Conservation (phyloP, 2,329 filamentous ascomycete species). For the Domatiomyces globalis region DNA sequence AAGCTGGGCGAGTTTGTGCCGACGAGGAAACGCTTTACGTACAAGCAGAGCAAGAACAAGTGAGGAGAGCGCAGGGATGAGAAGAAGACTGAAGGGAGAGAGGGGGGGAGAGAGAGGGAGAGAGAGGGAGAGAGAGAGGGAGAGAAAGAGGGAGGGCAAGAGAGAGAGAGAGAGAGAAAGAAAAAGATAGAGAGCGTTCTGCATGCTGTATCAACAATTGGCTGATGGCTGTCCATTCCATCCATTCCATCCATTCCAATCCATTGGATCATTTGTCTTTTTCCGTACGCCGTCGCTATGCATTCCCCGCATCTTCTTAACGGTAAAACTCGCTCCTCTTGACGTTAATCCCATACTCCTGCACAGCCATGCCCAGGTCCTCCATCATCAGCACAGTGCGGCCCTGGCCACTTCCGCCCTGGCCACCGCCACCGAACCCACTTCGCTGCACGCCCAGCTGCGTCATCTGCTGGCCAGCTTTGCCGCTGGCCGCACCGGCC, state of each 20-base stretch:
- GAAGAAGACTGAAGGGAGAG: neutral
- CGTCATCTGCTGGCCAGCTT: conserved; percentile 32
- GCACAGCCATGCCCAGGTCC: conserved; percentile 93
- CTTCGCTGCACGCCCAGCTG: conserved; percentile 61
- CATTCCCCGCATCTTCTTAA: conserved; percentile 29
- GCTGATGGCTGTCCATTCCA: too few species aligned
- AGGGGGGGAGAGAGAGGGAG: too few species aligned
- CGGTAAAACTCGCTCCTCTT: conserved; percentile 96
- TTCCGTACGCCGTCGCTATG: conserved; percentile 1
- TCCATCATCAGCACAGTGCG: conserved; percentile 96
- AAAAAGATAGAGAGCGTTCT: too few species aligned
- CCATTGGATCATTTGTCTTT: neutral
- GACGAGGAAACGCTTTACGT: conserved; percentile 53
- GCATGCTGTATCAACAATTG: too few species aligned
- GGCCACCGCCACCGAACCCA: conserved; percentile 75
- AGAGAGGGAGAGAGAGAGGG: too few species aligned
- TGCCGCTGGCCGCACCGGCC: conserved; percentile 17
- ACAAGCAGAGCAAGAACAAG: conserved; percentile 59
- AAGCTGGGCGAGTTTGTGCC: conserved; percentile 84
- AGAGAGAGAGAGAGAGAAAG: too few species aligned
- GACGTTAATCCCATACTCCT: conserved; percentile 94
- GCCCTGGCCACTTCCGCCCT: conserved; percentile 68
- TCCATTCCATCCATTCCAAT: neutral
- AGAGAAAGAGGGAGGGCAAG: too few species aligned
- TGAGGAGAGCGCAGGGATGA: conserved; percentile 21